Conservation (phyloP, 129 eudicot genomes). For the Chrysanthemum makinoi region DNA sequence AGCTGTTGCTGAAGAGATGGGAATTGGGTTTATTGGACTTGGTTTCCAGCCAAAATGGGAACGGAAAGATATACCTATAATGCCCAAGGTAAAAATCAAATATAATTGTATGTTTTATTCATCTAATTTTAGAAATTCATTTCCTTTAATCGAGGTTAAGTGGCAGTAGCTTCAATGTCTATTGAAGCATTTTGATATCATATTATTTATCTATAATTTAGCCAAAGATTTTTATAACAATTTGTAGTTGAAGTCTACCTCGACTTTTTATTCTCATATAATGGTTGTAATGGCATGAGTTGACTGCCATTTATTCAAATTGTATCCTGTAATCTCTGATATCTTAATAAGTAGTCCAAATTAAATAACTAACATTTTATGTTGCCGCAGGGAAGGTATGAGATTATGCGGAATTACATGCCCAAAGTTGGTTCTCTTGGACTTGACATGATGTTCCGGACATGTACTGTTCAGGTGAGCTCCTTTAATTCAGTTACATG, state of each 20-base stretch:
- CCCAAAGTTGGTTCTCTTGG: slow-evolving; percentile 98
- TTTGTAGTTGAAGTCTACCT: not conserved
- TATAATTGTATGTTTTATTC: not conserved
- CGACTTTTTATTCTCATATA: not conserved
- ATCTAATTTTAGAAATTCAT: not conserved
- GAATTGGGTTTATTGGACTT: slow-evolving; percentile 86
- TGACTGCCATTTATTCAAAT: not conserved
- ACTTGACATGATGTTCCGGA: slow-evolving; percentile 97
- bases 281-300: slow-evolving; percentile 2
- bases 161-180: not conserved
- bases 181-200: not conserved
- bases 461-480: slow-evolving; percentile 95
- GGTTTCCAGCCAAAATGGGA: slow-evolving; percentile 98
- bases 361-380: slow-evolving; percentile 32
- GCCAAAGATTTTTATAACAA: not conserved
- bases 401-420: slow-evolving; percentile 91
- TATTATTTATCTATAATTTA: not conserved
- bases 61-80: slow-evolving; percentile 79
- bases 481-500: not conserved
- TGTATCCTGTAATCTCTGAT: slow-evolving; percentile 6
- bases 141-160: not conserved
- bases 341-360: not conserved
- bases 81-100: slow-evolving; percentile 75
- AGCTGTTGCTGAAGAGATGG: slow-evolving; percentile 99
- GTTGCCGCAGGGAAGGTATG: slow-evolving; percentile 87